A percentile compares a stretch with the other conserved stretches of the same genome.
Evolutionary conservation across 176 grass and related monocot species (phyloP).

Genomic region (Cocos nucifera): DNA sequence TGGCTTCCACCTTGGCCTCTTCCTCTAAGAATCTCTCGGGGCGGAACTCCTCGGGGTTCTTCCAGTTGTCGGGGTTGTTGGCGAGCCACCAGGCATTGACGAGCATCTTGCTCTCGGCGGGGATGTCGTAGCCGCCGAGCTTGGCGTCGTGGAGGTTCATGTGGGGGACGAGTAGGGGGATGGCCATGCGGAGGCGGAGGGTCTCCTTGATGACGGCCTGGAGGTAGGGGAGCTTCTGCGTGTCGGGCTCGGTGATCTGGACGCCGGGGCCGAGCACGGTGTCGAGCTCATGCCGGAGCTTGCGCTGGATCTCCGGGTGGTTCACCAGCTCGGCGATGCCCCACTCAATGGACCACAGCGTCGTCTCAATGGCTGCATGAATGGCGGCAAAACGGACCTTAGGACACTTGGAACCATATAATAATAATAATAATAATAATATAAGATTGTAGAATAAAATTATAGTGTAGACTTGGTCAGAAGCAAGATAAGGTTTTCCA

Average conservation of each 20-base stretch:
- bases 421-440: too few relatives aligned
- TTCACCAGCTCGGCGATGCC: conserved; percentile 93
- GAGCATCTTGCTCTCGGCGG: conserved; percentile 93
- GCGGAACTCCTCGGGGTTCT: conserved; percentile 72
- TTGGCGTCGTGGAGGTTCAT: conserved; percentile 95
- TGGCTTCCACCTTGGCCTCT: conserved; percentile 68
- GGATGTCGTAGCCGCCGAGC: conserved; percentile 80
- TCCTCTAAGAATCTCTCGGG: conserved; percentile 88
- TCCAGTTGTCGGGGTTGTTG: conserved; percentile 80
- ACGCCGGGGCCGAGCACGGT: conserved; percentile 38
- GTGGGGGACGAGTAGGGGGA: conserved; percentile 97
- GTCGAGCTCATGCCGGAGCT: conserved; percentile 44
- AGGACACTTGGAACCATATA: too few relatives aligned
- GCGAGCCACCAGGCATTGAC: conserved; percentile 97
- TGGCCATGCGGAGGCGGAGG: conserved; percentile 92
- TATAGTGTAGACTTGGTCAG: too few relatives aligned
- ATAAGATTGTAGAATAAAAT: too few relatives aligned
- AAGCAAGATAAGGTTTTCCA: too few relatives aligned
- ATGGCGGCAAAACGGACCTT: too few relatives aligned
- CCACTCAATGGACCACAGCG: conserved; percentile 98
- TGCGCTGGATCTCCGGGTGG: conserved; percentile 64
- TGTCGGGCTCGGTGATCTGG: conserved; percentile 77
- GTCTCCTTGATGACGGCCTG: conserved; percentile 95
- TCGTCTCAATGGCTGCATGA: conserved; percentile 85
- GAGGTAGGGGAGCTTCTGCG: conserved; percentile 73